Percentiles rank a stretch among this genome's conserved stretches.
Evolutionary conservation across 176 grass and related monocot genomes (phyloP).

Genomic region (Ananas comosus): DNA sequence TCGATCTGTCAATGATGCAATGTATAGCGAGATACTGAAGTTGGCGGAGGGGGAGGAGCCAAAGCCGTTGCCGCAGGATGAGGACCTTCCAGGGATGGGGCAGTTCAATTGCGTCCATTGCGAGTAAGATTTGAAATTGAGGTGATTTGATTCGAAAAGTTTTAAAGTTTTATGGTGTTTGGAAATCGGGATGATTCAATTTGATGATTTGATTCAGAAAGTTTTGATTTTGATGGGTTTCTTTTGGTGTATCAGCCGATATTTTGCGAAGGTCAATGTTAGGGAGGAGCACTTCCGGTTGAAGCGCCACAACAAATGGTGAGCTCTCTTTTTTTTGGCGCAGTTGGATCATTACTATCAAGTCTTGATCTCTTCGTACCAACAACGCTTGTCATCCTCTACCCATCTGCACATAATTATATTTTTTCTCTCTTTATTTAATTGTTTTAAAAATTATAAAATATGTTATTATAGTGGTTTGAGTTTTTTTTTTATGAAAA

Average conservation of each 20-base stretch:
- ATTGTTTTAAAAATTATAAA: too few species aligned
- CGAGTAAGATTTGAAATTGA: constrained; percentile 43
- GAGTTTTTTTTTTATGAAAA: too few species aligned
- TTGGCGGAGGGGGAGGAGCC: constrained; percentile 36
- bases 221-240: constrained; percentile 5
- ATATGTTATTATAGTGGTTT: too few species aligned
- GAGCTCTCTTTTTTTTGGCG: not conserved
- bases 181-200: not conserved
- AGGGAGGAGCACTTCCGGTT: constrained; percentile 69
- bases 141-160: not conserved
- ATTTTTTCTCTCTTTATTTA: too few species aligned
- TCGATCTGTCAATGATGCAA: constrained; percentile 49
- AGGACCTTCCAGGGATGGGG: constrained; percentile 82
- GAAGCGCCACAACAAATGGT: constrained; percentile 95
- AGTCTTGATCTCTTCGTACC: too few species aligned
- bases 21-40: constrained; percentile 81
- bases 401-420: too few species aligned
- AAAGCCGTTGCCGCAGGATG: constrained; percentile 53
- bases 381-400: too few species aligned
- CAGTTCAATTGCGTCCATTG: constrained; percentile 97
- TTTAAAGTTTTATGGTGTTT: not conserved
- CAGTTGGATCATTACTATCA: too few species aligned
- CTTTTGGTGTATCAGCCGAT: constrained; percentile 45
- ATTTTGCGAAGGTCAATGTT: constrained; percentile 59
- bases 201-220: not conserved